Evolutionary conservation across 164 flowering plant genomes (phyloP), one percentile per base, ranked within the genome.

Genomic region (Cinnamomum chago): DNA sequence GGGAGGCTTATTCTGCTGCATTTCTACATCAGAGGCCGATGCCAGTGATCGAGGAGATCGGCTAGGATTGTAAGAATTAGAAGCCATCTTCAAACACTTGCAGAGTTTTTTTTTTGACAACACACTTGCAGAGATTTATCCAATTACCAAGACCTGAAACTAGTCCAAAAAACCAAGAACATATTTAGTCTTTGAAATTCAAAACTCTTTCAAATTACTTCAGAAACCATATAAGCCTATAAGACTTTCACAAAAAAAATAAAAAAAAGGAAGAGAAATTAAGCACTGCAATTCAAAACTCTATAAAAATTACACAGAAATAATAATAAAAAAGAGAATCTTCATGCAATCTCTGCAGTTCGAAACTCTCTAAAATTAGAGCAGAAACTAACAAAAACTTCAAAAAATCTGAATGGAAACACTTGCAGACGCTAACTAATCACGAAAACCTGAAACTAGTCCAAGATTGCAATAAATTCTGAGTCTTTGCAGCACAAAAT

Each of bases 31-130:
- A 0, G 60, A 13, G 47, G 47, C 47, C 1, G 93, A 82, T 5
- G 70, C 51, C 17, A 70, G 13, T 0, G 90, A 85, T 52, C 82
- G 64, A 35, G 76, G 75, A 17, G 86, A 84, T 68, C 88, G 78
- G 28, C 77, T 85, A 2, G 69, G 74, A 75, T 78, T 85, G 68
- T 83, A 82, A 9, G 86, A 80, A 70, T 76, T 86, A 7, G 91
- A 86, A 1, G 91, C 85, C 93, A 89, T 72, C 24, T 40, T 68
- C 2, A 5, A 67, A 67, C 22, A 20, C 67, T 64, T 2, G 5
- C 15, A 64, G 22, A 10, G 28, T 30, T 30, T 30, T 30, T 30
- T 4, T 30, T 30, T 30, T 4, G 5, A 30, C 5, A 30, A 30
- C 5, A 1, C 10, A 23, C 40, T 27, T 18, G 12, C 68, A 66